Evolutionary conservation across 257 asterid genomes (phyloP).

Genomic region (Verbascum thapsus): DNA sequence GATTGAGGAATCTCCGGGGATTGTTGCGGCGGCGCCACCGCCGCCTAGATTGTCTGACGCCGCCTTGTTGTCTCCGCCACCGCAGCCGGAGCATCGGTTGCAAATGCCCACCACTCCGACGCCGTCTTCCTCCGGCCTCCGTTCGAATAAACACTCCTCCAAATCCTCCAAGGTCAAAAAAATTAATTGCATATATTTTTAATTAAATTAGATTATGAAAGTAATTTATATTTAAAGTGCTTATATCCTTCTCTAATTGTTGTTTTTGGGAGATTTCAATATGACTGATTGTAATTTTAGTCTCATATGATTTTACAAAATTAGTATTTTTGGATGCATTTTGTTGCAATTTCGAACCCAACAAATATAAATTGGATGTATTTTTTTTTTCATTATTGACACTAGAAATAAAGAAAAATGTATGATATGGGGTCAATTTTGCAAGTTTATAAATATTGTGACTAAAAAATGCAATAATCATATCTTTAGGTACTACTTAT

Average conservation of each 20-base stretch:
- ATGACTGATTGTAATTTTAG: too few relatives aligned
- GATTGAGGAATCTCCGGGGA: slow-evolving; percentile 41
- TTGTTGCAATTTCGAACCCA: too few relatives aligned
- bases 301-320: too few relatives aligned
- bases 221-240: slow-evolving; percentile 6
- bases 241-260: background rate
- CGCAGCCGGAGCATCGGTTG: slow-evolving; percentile 33
- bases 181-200: background rate
- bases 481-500: too few relatives aligned
- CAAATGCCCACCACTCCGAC: slow-evolving; percentile 66
- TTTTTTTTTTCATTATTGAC: too few relatives aligned
- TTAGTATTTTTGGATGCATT: too few relatives aligned
- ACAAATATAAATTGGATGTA: too few relatives aligned
- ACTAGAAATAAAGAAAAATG: too few relatives aligned
- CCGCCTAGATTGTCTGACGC: slow-evolving; percentile 43
- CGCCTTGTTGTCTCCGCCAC: slow-evolving; percentile 37
- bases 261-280: too few relatives aligned
- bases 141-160: slow-evolving; percentile 48
- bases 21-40: slow-evolving; percentile 12
- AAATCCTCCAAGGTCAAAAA: slow-evolving; percentile 62
- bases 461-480: too few relatives aligned
- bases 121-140: slow-evolving; percentile 81
- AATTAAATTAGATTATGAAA: background rate
- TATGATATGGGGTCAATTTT: too few relatives aligned
- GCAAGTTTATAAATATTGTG: too few relatives aligned